Conservation (phyloP, 2,329 filamentous ascomycete species). For the Epichloe sp. region DNA sequence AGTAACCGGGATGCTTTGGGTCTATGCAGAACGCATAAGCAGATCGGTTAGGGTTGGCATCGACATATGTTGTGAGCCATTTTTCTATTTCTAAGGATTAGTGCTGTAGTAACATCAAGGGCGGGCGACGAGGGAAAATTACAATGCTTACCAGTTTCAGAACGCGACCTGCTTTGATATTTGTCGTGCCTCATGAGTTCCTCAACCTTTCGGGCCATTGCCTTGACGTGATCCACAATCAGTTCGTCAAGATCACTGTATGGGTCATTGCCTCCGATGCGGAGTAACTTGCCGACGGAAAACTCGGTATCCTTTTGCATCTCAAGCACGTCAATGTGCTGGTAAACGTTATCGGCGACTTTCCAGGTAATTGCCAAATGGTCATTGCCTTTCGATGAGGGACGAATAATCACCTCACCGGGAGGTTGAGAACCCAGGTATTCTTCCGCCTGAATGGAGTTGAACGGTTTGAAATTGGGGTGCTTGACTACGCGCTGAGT, state of each 20-base stretch:
- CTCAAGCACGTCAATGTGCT: constrained; percentile 95
- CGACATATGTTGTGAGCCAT: constrained; percentile 92
- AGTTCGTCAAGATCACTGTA: constrained; percentile 95
- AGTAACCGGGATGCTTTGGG: constrained; percentile 83
- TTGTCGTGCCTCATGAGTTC: constrained; percentile 93
- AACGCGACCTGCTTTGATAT: constrained; percentile 69
- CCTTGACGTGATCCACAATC: constrained; percentile 93
- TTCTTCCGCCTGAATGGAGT: constrained; percentile 82
- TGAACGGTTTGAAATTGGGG: constrained; percentile 88
- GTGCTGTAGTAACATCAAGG: constrained; percentile 9
- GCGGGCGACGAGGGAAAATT: background rate
- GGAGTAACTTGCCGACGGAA: constrained; percentile 73
- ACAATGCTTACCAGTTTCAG: constrained; percentile 63
- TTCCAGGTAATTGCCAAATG: constrained; percentile 98
- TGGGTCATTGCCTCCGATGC: constrained; percentile 75
- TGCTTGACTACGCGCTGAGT: constrained; percentile 95
- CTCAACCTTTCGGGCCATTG: constrained; percentile 94
- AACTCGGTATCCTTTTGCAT: constrained; percentile 96
- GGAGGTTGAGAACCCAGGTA: constrained; percentile 74
- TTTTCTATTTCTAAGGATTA: constrained; percentile 45
- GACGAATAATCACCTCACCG: constrained; percentile 88
- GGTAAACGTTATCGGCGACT: constrained; percentile 88
- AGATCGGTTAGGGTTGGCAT: constrained; percentile 86
- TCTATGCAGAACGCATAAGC: constrained; percentile 96
- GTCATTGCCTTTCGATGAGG: constrained; percentile 88